Percentiles rank a stretch among this genome's conserved stretches.
Conservation (phyloP, 208 protist genomes). For the Trypanosoma avium region DNA sequence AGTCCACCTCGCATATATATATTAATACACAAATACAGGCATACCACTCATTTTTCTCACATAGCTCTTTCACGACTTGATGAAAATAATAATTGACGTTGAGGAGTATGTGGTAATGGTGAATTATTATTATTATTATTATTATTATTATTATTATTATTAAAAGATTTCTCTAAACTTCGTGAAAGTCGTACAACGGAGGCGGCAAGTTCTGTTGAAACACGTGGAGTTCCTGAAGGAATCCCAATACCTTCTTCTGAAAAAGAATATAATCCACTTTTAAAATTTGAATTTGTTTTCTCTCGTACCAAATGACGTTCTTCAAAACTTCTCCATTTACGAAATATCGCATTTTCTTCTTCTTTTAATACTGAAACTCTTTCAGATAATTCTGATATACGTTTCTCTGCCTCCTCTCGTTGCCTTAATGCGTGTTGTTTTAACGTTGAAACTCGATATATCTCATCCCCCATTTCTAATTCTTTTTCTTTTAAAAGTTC, state of each 20-base stretch:
- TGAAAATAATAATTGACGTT: slow-evolving; percentile 1
- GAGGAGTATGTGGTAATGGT: background rate
- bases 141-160: background rate
- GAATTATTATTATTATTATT: too few relatives aligned
- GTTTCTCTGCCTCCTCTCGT: background rate
- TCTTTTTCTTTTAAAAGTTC: slow-evolving; percentile 2
- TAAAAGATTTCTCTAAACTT: background rate
- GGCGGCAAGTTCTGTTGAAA: slow-evolving; percentile 9
- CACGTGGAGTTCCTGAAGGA: background rate
- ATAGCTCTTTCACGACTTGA: slow-evolving; percentile 9
- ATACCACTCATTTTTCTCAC: too few relatives aligned
- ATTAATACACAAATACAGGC: too few relatives aligned
- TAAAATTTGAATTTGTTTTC: background rate
- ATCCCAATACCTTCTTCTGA: slow-evolving; percentile 11
- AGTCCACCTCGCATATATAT: too few relatives aligned
- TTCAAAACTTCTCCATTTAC: slow-evolving; percentile 14
- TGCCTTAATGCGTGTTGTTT: slow-evolving; percentile 9
- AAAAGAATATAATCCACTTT: slow-evolving; percentile 11
- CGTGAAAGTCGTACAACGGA: background rate
- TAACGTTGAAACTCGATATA: background rate
- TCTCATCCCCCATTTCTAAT: slow-evolving; percentile 10
- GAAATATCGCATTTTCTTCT: slow-evolving; percentile 13
- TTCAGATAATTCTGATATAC: slow-evolving; percentile 7
- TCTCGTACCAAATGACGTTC: slow-evolving; percentile 2
- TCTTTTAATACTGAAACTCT: background rate